Evolutionary conservation across 2,329 filamentous ascomycete species (phyloP), one percentile per base, ranked within the genome.

Genomic region (Botrytis aclada): DNA sequence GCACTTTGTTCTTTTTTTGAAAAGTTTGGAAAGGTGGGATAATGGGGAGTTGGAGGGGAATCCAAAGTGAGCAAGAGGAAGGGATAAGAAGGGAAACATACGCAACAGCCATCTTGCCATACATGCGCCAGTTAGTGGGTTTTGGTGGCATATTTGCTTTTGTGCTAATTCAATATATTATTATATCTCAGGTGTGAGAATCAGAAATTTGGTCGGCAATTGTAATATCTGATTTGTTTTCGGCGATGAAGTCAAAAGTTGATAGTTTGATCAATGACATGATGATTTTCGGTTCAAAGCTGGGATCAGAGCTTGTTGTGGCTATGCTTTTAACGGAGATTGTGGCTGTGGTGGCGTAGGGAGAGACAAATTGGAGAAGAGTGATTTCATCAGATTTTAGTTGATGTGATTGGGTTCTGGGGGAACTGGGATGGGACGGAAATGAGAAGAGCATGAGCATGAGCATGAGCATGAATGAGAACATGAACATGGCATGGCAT

Each of bases 41-140:
- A 29, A 54, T 29, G 14, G 51, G 51, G 14, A 56, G 37, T 9
- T 39, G 29, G 39, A 34, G 22, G 54, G 54, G 9, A 18, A 22
- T 39, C 14, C 16, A 37, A 25, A 14, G 67, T 20, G 12, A 39
- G 39, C 61, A 43, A 37, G 60, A 63, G 41, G 63, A 73, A 76
- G 71, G 72, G 64, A n/a, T 51, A 14, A 25, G 25, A 51, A 51
- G 18, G 18, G 72, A 64, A 69, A 82, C 89, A 84, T 85, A 95
- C 93, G 86, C 88, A 70, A 85, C 83, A 8, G 91, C 78, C 88
- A 95, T 93, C 84, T 96, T 96, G 74, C 88, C 82, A 84, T 86
- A 90, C 74, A 88, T 82, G 75, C 82, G 83, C 84, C 88, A 88
- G 73, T 88, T 89, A 69, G 83, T 81, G 39, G 85, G 82, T 77